phyloP scores from a whole-genome alignment of 768 basidiomycete genomes.

The Tricholoma furcatifolium region DNA sequence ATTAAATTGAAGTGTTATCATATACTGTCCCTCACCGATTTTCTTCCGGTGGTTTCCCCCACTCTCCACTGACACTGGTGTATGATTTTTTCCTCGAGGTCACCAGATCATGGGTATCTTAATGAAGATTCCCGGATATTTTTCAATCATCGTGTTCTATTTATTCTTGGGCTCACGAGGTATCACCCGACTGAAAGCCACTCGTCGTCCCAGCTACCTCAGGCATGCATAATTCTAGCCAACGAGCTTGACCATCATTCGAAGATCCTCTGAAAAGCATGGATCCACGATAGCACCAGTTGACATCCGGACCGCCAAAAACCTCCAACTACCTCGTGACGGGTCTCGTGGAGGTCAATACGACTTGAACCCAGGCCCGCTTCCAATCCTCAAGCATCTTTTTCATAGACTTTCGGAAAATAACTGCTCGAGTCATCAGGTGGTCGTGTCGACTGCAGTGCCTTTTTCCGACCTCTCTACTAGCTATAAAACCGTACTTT shows the following conservation, averaged over 20 bases:
- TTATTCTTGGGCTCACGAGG: no score
- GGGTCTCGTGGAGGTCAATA: constrained; percentile 4
- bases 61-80: neutral
- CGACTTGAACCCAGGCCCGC: constrained; percentile 7
- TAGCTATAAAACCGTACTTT: constrained; percentile 3
- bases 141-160: neutral
- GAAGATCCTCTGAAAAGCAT: neutral
- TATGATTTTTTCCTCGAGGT: neutral
- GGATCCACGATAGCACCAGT: neutral
- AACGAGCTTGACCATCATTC: neutral
- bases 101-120: neutral
- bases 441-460: neutral
- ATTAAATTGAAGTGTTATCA: neutral
- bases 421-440: constrained; percentile 3
- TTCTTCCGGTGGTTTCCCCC: constrained; percentile 1
- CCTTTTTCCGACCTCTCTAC: neutral
- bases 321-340: constrained; percentile 13
- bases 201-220: no score
- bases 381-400: neutral
- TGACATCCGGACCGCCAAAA: constrained; percentile 6
- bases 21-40: constrained; percentile 1
- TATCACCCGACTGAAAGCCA: no score
- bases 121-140: neutral
- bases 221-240: no score
- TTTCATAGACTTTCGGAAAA: constrained; percentile 4